These are phyloP conservation scores for Penicillium sclerotigenum DNA, from an alignment of 2,329 filamentous ascomycete species.

Conservation along the genomic window DNA sequence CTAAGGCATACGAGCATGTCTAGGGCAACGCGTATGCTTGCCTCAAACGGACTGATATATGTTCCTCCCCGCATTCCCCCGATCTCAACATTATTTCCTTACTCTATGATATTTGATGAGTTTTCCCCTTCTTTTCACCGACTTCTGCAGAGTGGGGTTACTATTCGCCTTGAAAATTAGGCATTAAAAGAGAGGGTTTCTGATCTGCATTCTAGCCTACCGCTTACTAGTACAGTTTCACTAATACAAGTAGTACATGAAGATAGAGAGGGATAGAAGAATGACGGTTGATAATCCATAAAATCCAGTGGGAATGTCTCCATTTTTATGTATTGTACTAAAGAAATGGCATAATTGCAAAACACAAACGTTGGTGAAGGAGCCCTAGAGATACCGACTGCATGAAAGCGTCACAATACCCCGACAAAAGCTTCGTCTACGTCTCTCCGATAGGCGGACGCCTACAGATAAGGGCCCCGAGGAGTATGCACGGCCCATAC, in stretches of 20 bases:
- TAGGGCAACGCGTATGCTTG: constrained; percentile 15
- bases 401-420: background rate
- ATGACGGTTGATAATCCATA: background rate
- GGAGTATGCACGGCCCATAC: background rate
- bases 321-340: background rate
- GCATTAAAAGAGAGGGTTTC: background rate
- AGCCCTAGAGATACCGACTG: background rate
- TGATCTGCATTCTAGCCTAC: background rate
- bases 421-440: background rate
- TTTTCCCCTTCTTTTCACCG: background rate
- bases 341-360: background rate
- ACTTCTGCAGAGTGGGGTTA: background rate
- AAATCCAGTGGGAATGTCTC: background rate
- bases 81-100: background rate
- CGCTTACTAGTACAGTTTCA: background rate
- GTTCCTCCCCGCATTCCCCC: constrained; percentile 18
- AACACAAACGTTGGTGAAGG: background rate
- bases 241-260: background rate
- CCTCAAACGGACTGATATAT: constrained; percentile 16
- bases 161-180: background rate
- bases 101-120: background rate
- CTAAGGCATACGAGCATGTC: background rate
- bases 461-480: background rate
- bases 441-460: background rate
- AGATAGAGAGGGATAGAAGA: background rate